Conservation (phyloP, 2,329 filamentous ascomycete species). For the Boeremia exigua region DNA sequence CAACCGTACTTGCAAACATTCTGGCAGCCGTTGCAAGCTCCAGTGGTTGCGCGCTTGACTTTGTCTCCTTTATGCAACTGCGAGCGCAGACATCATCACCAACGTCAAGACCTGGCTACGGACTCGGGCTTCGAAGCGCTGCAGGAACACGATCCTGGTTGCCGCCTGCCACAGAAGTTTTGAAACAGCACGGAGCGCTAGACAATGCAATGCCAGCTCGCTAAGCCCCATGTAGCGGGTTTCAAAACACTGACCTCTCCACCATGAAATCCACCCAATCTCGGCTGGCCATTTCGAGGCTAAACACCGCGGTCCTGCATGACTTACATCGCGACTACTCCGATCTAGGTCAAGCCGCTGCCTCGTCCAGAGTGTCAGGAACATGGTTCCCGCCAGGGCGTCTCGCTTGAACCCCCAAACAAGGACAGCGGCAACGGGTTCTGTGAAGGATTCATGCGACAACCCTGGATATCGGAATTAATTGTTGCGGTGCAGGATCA, state of each 20-base stretch:
- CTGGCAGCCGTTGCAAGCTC: background rate
- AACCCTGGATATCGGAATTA: conserved; percentile 26
- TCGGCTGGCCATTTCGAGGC: conserved; percentile 22
- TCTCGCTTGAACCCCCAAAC: conserved; percentile 13
- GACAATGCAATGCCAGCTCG: conserved; percentile 15
- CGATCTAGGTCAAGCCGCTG: conserved; percentile 12
- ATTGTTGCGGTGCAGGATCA: conserved; percentile 16
- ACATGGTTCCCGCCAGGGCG: conserved; percentile 18
- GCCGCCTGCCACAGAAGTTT: conserved; percentile 26
- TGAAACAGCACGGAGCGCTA: conserved; percentile 32
- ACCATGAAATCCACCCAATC: conserved; percentile 27
- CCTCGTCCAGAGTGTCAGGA: conserved; percentile 25
- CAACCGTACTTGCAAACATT: background rate
- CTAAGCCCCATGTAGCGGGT: conserved; percentile 24
- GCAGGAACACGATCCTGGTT: conserved; percentile 19
- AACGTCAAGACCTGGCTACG: conserved; percentile 1
- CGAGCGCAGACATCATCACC: background rate
- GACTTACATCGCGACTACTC: conserved; percentile 15
- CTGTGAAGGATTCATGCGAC: conserved; percentile 25
- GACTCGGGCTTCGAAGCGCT: conserved; percentile 4
- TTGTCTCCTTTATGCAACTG: background rate
- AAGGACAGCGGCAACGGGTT: conserved; percentile 24
- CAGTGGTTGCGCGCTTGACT: background rate
- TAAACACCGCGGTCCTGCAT: conserved; percentile 20
- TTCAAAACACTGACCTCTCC: conserved; percentile 34